Conservation (phyloP, 2,329 filamentous ascomycete genomes). For the Aspergillus nomiae region DNA sequence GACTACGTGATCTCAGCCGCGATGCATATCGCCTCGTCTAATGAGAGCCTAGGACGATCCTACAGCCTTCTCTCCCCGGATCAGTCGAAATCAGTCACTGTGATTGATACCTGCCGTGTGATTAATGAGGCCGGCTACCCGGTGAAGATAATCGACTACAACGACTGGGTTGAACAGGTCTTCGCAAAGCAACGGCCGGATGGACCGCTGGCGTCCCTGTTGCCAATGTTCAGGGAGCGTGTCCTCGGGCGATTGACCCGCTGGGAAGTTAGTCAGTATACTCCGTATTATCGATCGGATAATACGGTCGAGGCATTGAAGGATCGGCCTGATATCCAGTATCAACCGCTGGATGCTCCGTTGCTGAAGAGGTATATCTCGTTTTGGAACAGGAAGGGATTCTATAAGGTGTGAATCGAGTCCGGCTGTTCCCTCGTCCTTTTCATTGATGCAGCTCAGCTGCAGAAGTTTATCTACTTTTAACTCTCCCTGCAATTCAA, state of each 20-base stretch:
- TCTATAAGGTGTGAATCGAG: neutral
- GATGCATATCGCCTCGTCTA: constrained; percentile 15
- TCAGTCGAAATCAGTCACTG: constrained; percentile 2
- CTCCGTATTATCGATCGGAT: constrained; percentile 8
- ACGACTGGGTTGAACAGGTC: constrained; percentile 9
- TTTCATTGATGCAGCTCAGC: neutral
- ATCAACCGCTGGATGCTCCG: constrained; percentile 1
- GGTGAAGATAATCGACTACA: constrained; percentile 10
- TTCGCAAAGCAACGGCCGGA: constrained; percentile 1
- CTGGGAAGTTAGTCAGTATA: constrained; percentile 19
- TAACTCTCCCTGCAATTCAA: no score
- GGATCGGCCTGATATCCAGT: neutral
- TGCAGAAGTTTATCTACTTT: no score
- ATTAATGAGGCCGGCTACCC: constrained; percentile 13
- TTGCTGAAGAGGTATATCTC: constrained; percentile 4
- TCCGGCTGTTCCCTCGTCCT: no score
- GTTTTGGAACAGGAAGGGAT: constrained; percentile 13
- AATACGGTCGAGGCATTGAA: constrained; percentile 10
- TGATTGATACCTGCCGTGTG: constrained; percentile 10
- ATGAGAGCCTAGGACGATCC: constrained; percentile 6
- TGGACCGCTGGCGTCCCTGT: constrained; percentile 10
- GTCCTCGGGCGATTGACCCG: constrained; percentile 34
- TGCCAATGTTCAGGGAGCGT: constrained; percentile 44
- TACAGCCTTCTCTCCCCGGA: constrained; percentile 13
- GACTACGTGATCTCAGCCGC: constrained; percentile 14